Evolutionary conservation across 805 yeast species (phyloP).

Genomic region (Saturnispora dispora): DNA sequence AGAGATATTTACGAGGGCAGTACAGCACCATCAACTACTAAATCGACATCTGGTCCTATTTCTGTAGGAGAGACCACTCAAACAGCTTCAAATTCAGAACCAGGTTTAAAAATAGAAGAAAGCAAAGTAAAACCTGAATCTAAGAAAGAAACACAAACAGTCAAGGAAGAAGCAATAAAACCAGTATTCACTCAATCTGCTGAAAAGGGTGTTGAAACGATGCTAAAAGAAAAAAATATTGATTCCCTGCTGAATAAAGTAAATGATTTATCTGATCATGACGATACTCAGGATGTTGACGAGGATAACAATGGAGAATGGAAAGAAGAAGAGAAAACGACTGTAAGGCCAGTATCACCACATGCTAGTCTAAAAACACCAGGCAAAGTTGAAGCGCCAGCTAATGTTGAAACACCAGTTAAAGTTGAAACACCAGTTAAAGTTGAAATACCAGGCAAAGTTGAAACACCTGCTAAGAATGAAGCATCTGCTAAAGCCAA

Average conservation of each 20-base stretch:
- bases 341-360: background rate
- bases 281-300: slow-evolving; percentile 28
- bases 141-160: slow-evolving; percentile 6
- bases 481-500: too few species aligned
- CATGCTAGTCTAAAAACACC: background rate
- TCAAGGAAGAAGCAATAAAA: slow-evolving; percentile 7
- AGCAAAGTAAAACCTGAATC: background rate
- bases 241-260: slow-evolving; percentile 39
- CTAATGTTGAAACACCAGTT: background rate
- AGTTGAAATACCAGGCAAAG: slow-evolving; percentile 9
- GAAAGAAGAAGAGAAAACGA: slow-evolving; percentile 10
- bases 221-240: slow-evolving; percentile 41
- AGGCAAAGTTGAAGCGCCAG: slow-evolving; percentile 6
- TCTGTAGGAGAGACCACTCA: slow-evolving; percentile 6
- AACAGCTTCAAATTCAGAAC: background rate
- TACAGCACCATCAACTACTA: slow-evolving; percentile 41
- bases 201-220: slow-evolving; percentile 37
- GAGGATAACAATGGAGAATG: slow-evolving; percentile 24
- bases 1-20: slow-evolving; percentile 72
- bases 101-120: background rate
- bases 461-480: slow-evolving; percentile 1
- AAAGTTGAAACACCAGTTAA: slow-evolving; percentile 10
- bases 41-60: slow-evolving; percentile 26
- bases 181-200: slow-evolving; percentile 23
- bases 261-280: slow-evolving; percentile 27